Percentiles rank a stretch among this genome's conserved stretches.
Conservation (phyloP, 2,329 filamentous ascomycete species). For the Fusarium secorum region DNA sequence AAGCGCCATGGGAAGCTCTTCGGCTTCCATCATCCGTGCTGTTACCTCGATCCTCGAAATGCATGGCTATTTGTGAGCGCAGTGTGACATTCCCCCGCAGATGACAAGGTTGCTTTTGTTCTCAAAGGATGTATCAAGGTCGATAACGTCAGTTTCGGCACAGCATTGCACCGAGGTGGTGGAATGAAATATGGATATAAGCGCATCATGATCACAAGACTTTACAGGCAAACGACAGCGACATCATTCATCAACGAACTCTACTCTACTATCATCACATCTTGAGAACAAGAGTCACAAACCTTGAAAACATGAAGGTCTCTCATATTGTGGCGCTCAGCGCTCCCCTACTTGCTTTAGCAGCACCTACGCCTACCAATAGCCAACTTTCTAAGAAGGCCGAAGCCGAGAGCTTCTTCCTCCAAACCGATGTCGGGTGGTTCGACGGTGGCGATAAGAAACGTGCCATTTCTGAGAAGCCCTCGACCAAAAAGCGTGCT, state of each 20-base stretch:
- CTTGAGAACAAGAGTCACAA: background rate
- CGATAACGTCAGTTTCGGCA: background rate
- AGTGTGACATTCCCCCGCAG: background rate
- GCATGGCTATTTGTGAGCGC: background rate
- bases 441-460: background rate
- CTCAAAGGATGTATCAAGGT: background rate
- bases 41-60: background rate
- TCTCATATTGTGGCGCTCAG: background rate
- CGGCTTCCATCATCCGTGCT: background rate
- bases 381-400: background rate
- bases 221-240: background rate
- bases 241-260: background rate
- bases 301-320: background rate
- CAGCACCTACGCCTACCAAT: background rate
- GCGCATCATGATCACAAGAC: too few relatives aligned
- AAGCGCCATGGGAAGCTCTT: background rate
- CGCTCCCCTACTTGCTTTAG: background rate
- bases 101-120: background rate
- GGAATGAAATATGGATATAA: background rate
- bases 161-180: background rate
- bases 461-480: background rate
- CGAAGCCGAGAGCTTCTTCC: background rate
- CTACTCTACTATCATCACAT: background rate
- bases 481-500: background rate
- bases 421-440: background rate